phyloP scores from a whole-genome alignment of 2,329 filamentous ascomycete species.

The Pyricularia grisea region DNA sequence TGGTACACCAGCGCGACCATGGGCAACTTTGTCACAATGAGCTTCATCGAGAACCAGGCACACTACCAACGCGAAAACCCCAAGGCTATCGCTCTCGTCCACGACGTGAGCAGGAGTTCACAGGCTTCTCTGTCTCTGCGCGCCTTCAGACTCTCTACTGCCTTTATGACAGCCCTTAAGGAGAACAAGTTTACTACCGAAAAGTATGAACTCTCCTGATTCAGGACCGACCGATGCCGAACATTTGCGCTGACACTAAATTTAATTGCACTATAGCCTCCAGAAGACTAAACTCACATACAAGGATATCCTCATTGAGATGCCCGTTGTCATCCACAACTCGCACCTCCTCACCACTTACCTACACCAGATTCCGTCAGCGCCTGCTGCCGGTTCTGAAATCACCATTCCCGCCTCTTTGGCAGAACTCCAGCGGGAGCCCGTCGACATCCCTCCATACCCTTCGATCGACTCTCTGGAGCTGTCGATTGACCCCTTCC shows the following conservation, averaged over 20 bases:
- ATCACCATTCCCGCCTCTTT: slow-evolving; percentile 72
- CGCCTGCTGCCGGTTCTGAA: slow-evolving; percentile 49
- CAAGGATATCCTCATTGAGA: slow-evolving; percentile 86
- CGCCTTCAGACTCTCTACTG: slow-evolving; percentile 80
- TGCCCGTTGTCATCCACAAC: slow-evolving; percentile 88
- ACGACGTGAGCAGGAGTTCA: slow-evolving; percentile 91
- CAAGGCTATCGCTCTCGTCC: slow-evolving; percentile 77
- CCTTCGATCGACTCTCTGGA: slow-evolving; percentile 87
- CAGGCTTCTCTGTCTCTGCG: slow-evolving; percentile 84
- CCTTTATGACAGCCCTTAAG: slow-evolving; percentile 87
- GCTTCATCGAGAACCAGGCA: slow-evolving; percentile 96
- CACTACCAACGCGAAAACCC: slow-evolving; percentile 97
- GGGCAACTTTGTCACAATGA: slow-evolving; percentile 94
- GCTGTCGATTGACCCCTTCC: slow-evolving; percentile 90
- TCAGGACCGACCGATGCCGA: neutral
- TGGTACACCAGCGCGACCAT: slow-evolving; percentile 99
- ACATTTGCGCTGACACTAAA: neutral
- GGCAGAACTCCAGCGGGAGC: slow-evolving; percentile 62
- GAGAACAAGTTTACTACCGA: slow-evolving; percentile 97
- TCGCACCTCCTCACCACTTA: slow-evolving; percentile 93
- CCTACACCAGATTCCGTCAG: slow-evolving; percentile 78
- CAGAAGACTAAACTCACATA: slow-evolving; percentile 91
- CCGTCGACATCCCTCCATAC: slow-evolving; percentile 57
- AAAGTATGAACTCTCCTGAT: slow-evolving; percentile 49
- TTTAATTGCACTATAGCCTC: slow-evolving; percentile 46